Base-by-base conservation (phyloP, 495 filamentous ascomycete species). In the Penicillium chermesinum region DNA sequence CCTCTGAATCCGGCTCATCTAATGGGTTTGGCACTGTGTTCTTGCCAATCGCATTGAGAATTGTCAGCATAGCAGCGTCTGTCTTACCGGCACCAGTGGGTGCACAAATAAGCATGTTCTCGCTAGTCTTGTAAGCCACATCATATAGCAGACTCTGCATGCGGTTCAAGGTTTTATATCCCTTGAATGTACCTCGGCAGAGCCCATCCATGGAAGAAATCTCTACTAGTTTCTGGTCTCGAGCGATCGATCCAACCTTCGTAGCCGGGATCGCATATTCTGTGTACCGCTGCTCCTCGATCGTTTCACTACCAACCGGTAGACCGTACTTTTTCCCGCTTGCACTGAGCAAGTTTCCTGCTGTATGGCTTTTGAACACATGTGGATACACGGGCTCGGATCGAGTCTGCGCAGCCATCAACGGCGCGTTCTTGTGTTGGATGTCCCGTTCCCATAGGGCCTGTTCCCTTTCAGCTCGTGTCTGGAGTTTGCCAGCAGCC, bases 51-150 rank as follows among this genome's bases (percentile, higher is more conserved):
- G 87, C 83, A 61, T 94, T 91, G 38, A 99, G 71, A 41, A 99
- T 87, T 0, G 93, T 88, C 48, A 99, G 74, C 88, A 97, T 89
- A n/a, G 93, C 93, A 1, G 90, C 94, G 59, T 99, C 94, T 7
- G 93, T 99, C 74, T 99, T 99, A 82, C 93, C 86, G 38, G 93
- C 93, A 82, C 93, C 93, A 50, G 93, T 99, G 1, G 93, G 93
- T 10, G 93, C 93, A 68, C 93, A 99, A 44, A 99, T 93, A 25
- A 99, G 77, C 91, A 99, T 96, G 61, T 99, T 99, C 66, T 97
- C 93, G 60, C 79, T 95, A 5, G 88, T 95, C 59, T 85, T 85
- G 67, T 99, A 99, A 2, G 91, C 93, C 2, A 99, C 89, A 2
- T 91, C 89, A 63, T 95, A 95, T 3, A 96, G 86, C 41, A 99